Conservation (phyloP, 2,329 filamentous ascomycete species). For the Nemania sp. region DNA sequence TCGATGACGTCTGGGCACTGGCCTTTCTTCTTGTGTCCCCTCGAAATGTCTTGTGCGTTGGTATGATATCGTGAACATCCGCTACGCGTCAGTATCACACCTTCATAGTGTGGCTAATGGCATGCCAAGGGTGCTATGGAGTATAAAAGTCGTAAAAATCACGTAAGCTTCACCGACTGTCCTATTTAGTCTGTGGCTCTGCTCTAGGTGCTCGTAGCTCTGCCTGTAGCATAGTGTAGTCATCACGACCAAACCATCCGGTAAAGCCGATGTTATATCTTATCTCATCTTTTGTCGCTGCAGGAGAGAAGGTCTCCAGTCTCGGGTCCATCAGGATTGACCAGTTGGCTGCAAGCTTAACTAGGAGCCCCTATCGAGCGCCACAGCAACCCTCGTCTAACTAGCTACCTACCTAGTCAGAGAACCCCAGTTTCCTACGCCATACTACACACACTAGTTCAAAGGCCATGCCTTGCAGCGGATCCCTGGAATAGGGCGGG, state of each 20-base stretch:
- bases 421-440: neutral
- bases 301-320: neutral
- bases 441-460: too few species aligned
- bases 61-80: too few species aligned
- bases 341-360: neutral
- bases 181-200: too few species aligned
- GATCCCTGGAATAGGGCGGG: slow-evolving; percentile 7
- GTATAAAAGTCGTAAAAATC: too few species aligned
- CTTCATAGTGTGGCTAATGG: neutral
- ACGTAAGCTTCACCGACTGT: slow-evolving; percentile 9
- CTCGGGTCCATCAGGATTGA: neutral
- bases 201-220: neutral
- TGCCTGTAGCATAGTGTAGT: neutral
- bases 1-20: too few species aligned
- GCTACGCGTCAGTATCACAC: too few species aligned
- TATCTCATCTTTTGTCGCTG: neutral
- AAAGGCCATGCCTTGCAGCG: slow-evolving; percentile 9
- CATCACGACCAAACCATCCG: slow-evolving; percentile 1
- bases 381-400: slow-evolving; percentile 13
- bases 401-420: neutral
- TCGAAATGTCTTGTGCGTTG: too few species aligned
- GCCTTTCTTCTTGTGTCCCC: too few species aligned
- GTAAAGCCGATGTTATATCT: neutral
- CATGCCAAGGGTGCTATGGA: neutral
- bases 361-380: neutral